phyloP scores from a whole-genome alignment of 2,329 filamentous ascomycete species.

The Alternaria gansuensis region DNA sequence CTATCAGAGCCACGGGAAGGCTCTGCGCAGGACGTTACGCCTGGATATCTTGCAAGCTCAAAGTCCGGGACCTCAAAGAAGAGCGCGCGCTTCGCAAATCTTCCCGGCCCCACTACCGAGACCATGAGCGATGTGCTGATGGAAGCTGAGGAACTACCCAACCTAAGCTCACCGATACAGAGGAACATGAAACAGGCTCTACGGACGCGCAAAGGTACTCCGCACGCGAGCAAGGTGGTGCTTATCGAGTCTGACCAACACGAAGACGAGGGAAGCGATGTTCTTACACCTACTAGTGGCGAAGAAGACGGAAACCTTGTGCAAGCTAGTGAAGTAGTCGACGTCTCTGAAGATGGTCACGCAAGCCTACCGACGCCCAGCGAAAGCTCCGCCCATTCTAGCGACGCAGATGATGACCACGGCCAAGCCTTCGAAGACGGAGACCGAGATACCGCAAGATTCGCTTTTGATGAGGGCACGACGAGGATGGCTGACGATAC shows the following conservation, averaged over 20 bases:
- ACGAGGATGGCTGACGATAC: constrained; percentile 54
- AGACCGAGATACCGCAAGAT: constrained; percentile 33
- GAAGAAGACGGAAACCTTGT: constrained; percentile 30
- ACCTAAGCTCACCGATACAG: constrained; percentile 23
- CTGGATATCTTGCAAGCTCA: constrained; percentile 4
- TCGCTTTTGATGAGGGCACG: constrained; percentile 44
- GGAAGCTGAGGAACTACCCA: constrained; percentile 18
- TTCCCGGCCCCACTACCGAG: constrained; percentile 15
- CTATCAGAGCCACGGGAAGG: constrained; percentile 11
- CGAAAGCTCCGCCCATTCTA: constrained; percentile 14
- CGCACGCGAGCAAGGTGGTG: constrained; percentile 34
- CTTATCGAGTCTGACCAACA: constrained; percentile 34
- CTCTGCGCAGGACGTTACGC: constrained; percentile 16
- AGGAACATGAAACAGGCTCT: constrained; percentile 28
- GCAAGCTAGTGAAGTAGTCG: constrained; percentile 1
- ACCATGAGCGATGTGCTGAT: constrained; percentile 23
- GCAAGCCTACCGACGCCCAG: constrained; percentile 14
- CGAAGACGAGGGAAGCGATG: constrained; percentile 33
- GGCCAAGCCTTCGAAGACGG: constrained; percentile 23
- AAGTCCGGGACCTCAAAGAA: constrained; percentile 19
- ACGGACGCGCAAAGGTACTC: constrained; percentile 41
- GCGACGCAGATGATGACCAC: constrained; percentile 7
- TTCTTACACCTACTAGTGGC: constrained; percentile 39
- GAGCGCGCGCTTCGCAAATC: constrained; percentile 18
- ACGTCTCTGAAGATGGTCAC: background rate